Evolutionary conservation across 768 basidiomycete species (phyloP), one percentile per base, ranked within the genome.

Genomic region (Dictyophora rubrovolvata): DNA sequence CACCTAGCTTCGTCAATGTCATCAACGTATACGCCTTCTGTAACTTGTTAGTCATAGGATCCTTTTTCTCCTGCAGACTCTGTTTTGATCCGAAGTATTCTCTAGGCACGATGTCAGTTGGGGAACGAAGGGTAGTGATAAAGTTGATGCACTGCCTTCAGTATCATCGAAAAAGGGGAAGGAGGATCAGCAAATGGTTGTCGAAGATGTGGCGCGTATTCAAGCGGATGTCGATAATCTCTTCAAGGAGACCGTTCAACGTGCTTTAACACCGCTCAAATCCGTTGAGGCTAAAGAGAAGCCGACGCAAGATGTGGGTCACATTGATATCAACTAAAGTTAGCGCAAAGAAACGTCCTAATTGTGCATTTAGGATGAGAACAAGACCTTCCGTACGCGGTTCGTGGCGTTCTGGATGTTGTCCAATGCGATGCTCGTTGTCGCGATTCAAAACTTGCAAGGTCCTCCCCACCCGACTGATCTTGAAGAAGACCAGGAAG

Each of bases 11-110:
- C 74, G 93, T 87, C 36, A 97, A 96, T 69, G 86, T 98, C 49
- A 80, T 95, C 65, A 95, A 95, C 72, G 89, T 94, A 37, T 97
- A 97, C 69, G 93, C 94, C 0, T 97, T 97, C 78, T 96, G 93
- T 73, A 96, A 96, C 73, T 74, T 96, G 71, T 92, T 92, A 69
- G 93, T 93, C 70, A 89, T 89, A 62, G 50, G 78, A 70, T 1
- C 53, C 53, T 53, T 46, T 42, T 57, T 22, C 50, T 12, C 33
- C 9, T 11, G 6, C 18, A 36, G 10, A 42, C 20, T 34, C 28
- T 1, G 47, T 53, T 17, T 49, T 42, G n/a, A 33, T 28, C 21
- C 16, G 11, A n/a, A 28, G 28, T 28, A 16, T 54, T 47, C 33
- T 20, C 47, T 48, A n/a, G 5, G 42, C 36, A 58, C 48, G 61